Conservation (phyloP, 768 basidiomycete species). For the Lepiota brunneoincarnata region DNA sequence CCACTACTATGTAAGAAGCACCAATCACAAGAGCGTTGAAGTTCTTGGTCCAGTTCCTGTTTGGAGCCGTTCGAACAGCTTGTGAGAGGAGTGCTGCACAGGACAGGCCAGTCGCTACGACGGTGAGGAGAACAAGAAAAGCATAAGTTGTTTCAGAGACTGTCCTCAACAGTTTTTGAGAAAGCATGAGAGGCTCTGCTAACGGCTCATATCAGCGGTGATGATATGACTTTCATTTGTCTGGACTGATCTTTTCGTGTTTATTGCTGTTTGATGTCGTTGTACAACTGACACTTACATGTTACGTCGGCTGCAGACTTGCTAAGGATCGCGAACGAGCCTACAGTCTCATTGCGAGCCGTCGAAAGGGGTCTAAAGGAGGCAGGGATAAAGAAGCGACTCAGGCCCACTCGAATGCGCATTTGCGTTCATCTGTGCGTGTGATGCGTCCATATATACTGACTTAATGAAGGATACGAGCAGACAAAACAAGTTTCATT, state of each 20-base stretch:
- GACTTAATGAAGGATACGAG: too few species aligned
- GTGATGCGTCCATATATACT: too few species aligned
- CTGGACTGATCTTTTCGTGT: too few species aligned
- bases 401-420: too few species aligned
- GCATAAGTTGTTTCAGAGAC: conserved; percentile 54
- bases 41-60: conserved; percentile 54
- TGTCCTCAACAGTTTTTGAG: conserved; percentile 43
- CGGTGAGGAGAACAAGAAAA: conserved; percentile 45
- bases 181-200: conserved; percentile 28
- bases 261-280: conserved; percentile 1
- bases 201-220: not conserved
- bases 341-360: too few species aligned
- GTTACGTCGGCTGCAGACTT: conserved; percentile 7
- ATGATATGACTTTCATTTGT: not conserved
- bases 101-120: conserved; percentile 58
- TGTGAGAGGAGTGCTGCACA: conserved; percentile 66
- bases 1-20: conserved; percentile 68
- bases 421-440: too few species aligned
- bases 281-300: not conserved
- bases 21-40: conserved; percentile 68
- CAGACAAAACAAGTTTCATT: conserved; percentile 5
- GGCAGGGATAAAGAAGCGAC: too few species aligned
- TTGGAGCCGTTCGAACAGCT: conserved; percentile 63
- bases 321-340: too few species aligned
- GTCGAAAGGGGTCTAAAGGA: too few species aligned